Base-by-base conservation (phyloP, 805 yeast species). In the Diddensiella caesifluorescens region DNA sequence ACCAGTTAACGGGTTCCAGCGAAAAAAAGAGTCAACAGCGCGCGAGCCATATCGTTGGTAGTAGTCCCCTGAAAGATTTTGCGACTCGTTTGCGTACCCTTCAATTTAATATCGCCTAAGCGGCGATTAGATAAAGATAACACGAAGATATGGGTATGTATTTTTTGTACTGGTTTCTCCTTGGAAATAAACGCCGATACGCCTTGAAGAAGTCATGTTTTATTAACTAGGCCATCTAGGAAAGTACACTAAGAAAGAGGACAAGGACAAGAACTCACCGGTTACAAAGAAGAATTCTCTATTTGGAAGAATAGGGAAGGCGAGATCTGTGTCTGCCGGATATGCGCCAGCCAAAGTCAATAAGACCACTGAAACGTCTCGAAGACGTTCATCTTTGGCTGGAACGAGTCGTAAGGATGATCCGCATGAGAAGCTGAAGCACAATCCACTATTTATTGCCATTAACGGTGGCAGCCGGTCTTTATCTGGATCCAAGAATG, bases 381-480 rank as follows among this genome's bases (percentile, higher is more conserved):
- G 19, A n/a, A n/a, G 34, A 30, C 15, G 19, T 7, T 23, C 27
- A 9, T 23, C 27, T 23, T 29, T 19, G 15, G 16, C 32, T 7
- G 32, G 15, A 7, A 29, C 32, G 6, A 12, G 18, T 9, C 39
- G 5, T 10, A 34, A 7, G 9, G 35, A 35, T 35, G 15, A 7
- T 29, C 32, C n/a, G n/a, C n/a, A n/a, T 9, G 9, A 6, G 32
- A 29, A 29, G 22, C 35, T 38, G 13, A 16, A 13, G 23, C 10
- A 29, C 18, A 38, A 38, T 36, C 41, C 41, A 5, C 20, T 38
- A 18, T 38, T 26, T 27, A 16, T 38, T 10, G 26, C 26, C 5
- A 29, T 38, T 4, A 19, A 19, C 23, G 39, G 39, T 16, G 36
- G 25, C 6, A 6, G 23, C n/a, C 13, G 19, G 36, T 7, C 25